Evolutionary conservation across 75 land plant genomes (phyloP).

Genomic region (Larix kaempferi): DNA sequence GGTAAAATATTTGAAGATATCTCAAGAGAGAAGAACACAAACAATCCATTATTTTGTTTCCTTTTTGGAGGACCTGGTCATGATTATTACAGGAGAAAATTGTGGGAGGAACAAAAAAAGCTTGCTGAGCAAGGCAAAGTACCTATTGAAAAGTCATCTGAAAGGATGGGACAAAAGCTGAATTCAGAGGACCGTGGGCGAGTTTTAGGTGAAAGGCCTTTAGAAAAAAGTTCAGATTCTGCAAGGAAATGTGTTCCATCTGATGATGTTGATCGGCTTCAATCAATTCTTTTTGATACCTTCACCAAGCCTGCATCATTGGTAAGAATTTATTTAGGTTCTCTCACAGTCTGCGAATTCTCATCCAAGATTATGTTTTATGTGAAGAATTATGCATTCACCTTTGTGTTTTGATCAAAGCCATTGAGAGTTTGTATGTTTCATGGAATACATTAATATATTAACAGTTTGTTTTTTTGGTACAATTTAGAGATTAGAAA

Average conservation of each 20-base stretch:
- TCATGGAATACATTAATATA: background rate
- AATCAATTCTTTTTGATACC: conserved; percentile 32
- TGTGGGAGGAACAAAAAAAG: conserved; percentile 85
- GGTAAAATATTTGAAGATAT: conserved; percentile 87
- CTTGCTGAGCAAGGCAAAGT: conserved; percentile 29
- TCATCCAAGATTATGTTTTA: conserved; percentile 1
- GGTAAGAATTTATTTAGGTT: conserved; percentile 7
- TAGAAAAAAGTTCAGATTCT: conserved; percentile 15
- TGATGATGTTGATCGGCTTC: conserved; percentile 37
- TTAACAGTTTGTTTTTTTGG: background rate
- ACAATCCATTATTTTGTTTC: conserved; percentile 79
- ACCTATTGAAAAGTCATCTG: conserved; percentile 1
- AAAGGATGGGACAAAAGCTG: conserved; percentile 1
- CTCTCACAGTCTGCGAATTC: background rate
- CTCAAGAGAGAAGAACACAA: conserved; percentile 72
- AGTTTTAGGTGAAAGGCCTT: conserved; percentile 42
- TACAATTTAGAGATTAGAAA: background rate
- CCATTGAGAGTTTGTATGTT: background rate
- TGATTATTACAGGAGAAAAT: conserved; percentile 78
- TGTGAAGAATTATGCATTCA: background rate
- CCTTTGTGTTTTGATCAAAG: background rate
- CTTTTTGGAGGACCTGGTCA: conserved; percentile 80
- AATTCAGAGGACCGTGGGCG: conserved; percentile 31
- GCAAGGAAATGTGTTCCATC: conserved; percentile 13
- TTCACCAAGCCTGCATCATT: conserved; percentile 33